Conservation (phyloP, 495 filamentous ascomycete species). For the Viridothelium virens region DNA sequence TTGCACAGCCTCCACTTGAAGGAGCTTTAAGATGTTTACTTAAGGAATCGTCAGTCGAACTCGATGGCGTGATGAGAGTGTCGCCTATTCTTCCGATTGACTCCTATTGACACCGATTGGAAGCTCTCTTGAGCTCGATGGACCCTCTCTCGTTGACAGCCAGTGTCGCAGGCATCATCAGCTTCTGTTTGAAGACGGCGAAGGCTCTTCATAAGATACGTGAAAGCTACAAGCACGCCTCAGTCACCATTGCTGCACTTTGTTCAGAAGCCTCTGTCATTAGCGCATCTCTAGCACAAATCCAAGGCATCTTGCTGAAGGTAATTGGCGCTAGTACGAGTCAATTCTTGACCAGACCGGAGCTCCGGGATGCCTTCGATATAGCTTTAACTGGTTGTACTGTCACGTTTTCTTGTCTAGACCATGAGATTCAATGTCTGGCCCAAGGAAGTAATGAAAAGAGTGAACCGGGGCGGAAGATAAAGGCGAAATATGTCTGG, state of each 20-base stretch:
- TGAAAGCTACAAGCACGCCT: conserved; percentile 12
- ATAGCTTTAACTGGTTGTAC: conserved; percentile 17
- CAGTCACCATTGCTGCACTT: conserved; percentile 15
- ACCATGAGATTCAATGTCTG: conserved; percentile 14
- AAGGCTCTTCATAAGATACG: conserved; percentile 14
- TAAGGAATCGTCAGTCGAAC: not conserved
- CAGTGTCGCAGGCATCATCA: conserved; percentile 10
- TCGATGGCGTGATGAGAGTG: not conserved
- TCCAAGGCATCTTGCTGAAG: conserved; percentile 13
- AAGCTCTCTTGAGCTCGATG: not conserved
- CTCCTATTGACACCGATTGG: not conserved
- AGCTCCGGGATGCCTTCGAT: conserved; percentile 16
- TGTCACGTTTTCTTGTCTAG: conserved; percentile 14
- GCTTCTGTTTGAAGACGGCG: conserved; percentile 12
- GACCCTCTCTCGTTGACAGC: conserved; percentile 18
- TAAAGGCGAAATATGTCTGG: conserved; percentile 17
- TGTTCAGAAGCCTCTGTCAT: conserved; percentile 17
- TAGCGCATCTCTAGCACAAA: conserved; percentile 16
- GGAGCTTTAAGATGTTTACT: not conserved
- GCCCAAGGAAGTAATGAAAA: not conserved
- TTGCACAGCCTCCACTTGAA: no score
- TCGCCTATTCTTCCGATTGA: not conserved
- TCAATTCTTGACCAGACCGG: conserved; percentile 14
- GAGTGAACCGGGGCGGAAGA: not conserved
- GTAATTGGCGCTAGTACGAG: not conserved